Base-by-base conservation (phyloP, 2,329 filamentous ascomycete genomes). In the Penicillium sp. region DNA sequence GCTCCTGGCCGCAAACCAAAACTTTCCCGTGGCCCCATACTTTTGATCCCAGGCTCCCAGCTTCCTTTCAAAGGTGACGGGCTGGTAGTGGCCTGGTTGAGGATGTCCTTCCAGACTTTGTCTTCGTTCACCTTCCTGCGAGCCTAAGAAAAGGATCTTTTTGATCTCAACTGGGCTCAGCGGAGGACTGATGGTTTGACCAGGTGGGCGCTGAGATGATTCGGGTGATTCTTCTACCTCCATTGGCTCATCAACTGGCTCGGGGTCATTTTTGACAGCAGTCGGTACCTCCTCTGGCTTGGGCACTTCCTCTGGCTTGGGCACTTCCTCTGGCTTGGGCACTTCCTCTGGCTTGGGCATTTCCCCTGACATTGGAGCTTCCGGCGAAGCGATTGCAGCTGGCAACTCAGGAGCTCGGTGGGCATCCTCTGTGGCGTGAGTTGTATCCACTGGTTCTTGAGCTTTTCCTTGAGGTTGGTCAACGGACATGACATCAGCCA, bases 1-100 rank as follows among this genome's bases (percentile, higher is more conserved):
- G 4, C 48, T 57, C 10, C 62, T 57, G 35, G 64, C 54, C 17
- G 67, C 61, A 48, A 79, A 78, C 65, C 74, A 76, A 58, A 78
- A 84, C 50, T 79, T 80, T 8, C 82, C 82, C 35, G 77, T 71
- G 48, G 74, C 59, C 42, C 77, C 75, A 71, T 87, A 87, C 66
- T 85, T 86, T 22, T 81, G 74, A 67, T 85, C 81, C 57, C 81
- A 80, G 25, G 77, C 65, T 41, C 75, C 74, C 57, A 85, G 68
- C 53, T 78, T 79, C 38, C 76, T 74, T 62, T 78, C 80, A 68
- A 87, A 87, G 8, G 71, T 65, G 7, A 87, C 74, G 0, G 84
- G 81, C 41, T 79, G 74, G 63, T 85, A 87, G 49, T 78, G 76
- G 60, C 81, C 82, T 47, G 78, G 75, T 43, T 78, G 75, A 38